Percentiles rank a stretch among this genome's conserved stretches.
phyloP scores from a whole-genome alignment of 2,329 filamentous ascomycete species.

The Trichothecium sympodiale region DNA sequence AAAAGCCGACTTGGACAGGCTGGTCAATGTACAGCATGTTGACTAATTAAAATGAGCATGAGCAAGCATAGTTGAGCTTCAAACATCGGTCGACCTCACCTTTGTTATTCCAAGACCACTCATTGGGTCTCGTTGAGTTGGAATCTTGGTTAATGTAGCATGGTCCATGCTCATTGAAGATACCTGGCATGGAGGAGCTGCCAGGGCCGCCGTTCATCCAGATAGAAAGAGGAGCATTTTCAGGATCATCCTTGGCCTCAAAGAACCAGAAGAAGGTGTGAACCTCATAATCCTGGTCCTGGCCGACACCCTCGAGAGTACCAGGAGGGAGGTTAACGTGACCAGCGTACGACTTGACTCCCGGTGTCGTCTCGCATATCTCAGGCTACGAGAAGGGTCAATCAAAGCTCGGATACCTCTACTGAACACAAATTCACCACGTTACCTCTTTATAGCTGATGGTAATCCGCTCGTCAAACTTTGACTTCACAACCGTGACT shows the following conservation, averaged over 20 bases:
- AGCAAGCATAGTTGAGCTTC: not conserved
- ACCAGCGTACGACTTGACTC: conserved; percentile 53
- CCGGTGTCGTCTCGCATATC: conserved; percentile 44
- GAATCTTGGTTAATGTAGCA: conserved; percentile 36
- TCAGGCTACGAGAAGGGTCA: conserved; percentile 31
- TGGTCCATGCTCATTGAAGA: conserved; percentile 50
- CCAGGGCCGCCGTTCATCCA: conserved; percentile 61
- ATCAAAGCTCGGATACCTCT: not conserved
- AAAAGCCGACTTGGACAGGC: conserved; percentile 60
- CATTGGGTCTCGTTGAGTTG: conserved; percentile 40
- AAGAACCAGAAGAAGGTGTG: conserved; percentile 43
- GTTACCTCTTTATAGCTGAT: conserved; percentile 47
- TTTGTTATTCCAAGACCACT: conserved; percentile 53
- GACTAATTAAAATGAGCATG: conserved; percentile 10
- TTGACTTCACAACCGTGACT: conserved; percentile 40
- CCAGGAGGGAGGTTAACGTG: conserved; percentile 45
- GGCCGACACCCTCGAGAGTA: conserved; percentile 29
- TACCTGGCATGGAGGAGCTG: conserved; percentile 50
- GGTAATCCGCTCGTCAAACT: conserved; percentile 48
- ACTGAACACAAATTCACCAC: conserved; percentile 1
- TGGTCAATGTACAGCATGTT: conserved; percentile 48
- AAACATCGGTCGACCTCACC: not conserved
- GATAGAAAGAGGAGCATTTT: conserved; percentile 36
- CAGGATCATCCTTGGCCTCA: conserved; percentile 27
- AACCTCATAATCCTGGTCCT: conserved; percentile 31